A percentile compares a stretch with the other conserved stretches of the same genome.
Conservation (phyloP, 495 filamentous ascomycete genomes). For the Oleoguttula mirabilis region DNA sequence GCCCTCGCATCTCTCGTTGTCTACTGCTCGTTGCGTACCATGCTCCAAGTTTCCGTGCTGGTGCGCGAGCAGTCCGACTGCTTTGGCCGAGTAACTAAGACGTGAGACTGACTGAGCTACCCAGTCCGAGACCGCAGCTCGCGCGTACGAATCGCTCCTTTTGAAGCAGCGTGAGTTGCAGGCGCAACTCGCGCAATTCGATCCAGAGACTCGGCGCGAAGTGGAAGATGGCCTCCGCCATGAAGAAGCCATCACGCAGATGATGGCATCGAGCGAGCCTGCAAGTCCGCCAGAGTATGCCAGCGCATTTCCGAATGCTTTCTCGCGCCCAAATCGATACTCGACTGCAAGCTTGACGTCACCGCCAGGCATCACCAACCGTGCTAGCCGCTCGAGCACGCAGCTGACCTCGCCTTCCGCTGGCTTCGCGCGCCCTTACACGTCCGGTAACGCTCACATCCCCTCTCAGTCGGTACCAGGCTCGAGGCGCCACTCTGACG, state of each 20-base stretch:
- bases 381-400: conserved; percentile 61
- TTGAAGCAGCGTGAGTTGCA: conserved; percentile 78
- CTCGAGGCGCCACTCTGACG: conserved; percentile 72
- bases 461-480: conserved; percentile 77
- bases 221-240: conserved; percentile 73
- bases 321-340: conserved; percentile 58
- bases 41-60: too few relatives aligned
- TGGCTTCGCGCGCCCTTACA: conserved; percentile 41
- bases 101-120: too few relatives aligned
- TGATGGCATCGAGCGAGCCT: conserved; percentile 67
- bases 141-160: conserved; percentile 72
- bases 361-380: conserved; percentile 62
- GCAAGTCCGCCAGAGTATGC: conserved; percentile 94
- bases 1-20: too few relatives aligned
- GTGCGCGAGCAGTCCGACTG: too few relatives aligned
- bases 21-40: too few relatives aligned
- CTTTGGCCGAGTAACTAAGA: too few relatives aligned
- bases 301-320: conserved; percentile 33
- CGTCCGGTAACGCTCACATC: conserved; percentile 38
- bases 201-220: conserved; percentile 66
- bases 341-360: conserved; percentile 73
- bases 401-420: conserved; percentile 51
- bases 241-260: conserved; percentile 57
- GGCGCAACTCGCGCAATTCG: conserved; percentile 74
- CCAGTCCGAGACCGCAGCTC: conserved; percentile 83